Evolutionary conservation across 2,329 filamentous ascomycete species (phyloP).

Genomic region (Catunica adiposa): DNA sequence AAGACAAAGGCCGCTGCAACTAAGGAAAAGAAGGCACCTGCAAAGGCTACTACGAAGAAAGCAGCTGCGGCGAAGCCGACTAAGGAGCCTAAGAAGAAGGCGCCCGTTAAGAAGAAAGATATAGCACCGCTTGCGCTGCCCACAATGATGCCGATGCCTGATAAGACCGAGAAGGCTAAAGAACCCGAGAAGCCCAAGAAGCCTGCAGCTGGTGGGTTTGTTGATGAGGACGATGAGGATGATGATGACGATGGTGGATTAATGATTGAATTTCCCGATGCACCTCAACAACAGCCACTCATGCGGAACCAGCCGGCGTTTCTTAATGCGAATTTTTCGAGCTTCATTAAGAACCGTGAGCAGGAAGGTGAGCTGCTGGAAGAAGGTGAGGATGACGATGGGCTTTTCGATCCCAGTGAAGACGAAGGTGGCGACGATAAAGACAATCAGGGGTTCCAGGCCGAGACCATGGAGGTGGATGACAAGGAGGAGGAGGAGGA

Average conservation of each 20-base stretch:
- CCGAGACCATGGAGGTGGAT: constrained; percentile 15
- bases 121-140: constrained; percentile 23
- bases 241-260: constrained; percentile 41
- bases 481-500: constrained; percentile 17
- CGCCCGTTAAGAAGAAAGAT: constrained; percentile 24
- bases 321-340: constrained; percentile 33
- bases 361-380: constrained; percentile 20
- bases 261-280: constrained; percentile 43
- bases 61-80: constrained; percentile 19
- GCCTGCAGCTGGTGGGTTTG: constrained; percentile 22
- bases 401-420: constrained; percentile 17
- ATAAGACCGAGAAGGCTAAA: constrained; percentile 3
- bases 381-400: constrained; percentile 27
- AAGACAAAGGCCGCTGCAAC: background rate
- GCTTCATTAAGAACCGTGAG: constrained; percentile 30
- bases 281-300: constrained; percentile 22
- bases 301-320: constrained; percentile 4
- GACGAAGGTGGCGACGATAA: constrained; percentile 32
- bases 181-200: constrained; percentile 19
- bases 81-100: constrained; percentile 20
- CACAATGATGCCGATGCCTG: constrained; percentile 17
- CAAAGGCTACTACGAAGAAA: constrained; percentile 15
- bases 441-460: constrained; percentile 18
- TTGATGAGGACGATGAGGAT: constrained; percentile 38
- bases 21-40: constrained; percentile 10